phyloP scores from a whole-genome alignment of 1,284 basidiomycete genomes.

The Cutaneotrichosporon dermatis region DNA sequence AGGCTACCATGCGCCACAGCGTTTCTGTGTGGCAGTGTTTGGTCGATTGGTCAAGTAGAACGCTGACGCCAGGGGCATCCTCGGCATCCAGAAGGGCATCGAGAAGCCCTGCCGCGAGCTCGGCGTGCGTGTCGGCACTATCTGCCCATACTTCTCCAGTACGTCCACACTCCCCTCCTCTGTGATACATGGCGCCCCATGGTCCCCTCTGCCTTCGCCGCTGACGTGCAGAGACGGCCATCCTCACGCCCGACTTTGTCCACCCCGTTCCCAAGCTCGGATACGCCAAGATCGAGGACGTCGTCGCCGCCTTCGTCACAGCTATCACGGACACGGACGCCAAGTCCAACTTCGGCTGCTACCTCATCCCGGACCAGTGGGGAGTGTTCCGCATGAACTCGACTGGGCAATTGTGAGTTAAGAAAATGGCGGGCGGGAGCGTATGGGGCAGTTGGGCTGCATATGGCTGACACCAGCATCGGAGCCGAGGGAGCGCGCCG shows the following conservation, averaged over 20 bases:
- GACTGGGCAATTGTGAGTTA: conserved; percentile 10
- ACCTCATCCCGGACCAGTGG: conserved; percentile 19
- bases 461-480: conserved; percentile 8
- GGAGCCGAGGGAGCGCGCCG: conserved; percentile 15
- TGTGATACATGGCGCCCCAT: neutral
- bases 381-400: conserved; percentile 21
- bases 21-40: no score
- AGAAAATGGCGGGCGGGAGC: no score
- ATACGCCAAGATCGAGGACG: conserved; percentile 17
- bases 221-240: conserved; percentile 12
- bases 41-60: no score
- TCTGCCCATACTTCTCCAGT: conserved; percentile 23
- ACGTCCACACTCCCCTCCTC: neutral
- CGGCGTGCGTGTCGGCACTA: conserved; percentile 9
- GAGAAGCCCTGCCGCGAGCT: conserved; percentile 1
- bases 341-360: conserved; percentile 17
- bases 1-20: no score
- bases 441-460: no score
- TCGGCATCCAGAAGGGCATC: conserved; percentile 18
- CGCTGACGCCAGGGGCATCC: conserved; percentile 10
- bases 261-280: conserved; percentile 19
- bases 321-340: conserved; percentile 12
- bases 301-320: conserved; percentile 15
- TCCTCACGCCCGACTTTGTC: conserved; percentile 15
- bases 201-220: no score